Evolutionary conservation across 495 filamentous ascomycete genomes (phyloP), one percentile per base, ranked within the genome.

Genomic region (Cudoniella acicularis): DNA sequence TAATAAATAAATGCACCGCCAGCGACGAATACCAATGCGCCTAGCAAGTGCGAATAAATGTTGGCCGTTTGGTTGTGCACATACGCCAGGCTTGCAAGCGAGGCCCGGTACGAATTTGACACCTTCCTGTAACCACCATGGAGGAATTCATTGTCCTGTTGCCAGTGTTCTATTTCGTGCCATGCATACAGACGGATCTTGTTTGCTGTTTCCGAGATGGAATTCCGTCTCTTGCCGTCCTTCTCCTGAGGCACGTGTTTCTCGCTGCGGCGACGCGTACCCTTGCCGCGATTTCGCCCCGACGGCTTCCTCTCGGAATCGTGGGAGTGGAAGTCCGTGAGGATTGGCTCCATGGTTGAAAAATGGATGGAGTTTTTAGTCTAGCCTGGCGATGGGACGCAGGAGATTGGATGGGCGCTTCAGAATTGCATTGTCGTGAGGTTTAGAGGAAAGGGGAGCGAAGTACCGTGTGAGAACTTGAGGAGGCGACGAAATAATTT

Each of bases 21-120:
- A 50, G 61, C 23, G 13, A 75, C 36, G 58, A 73, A 59, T 52
- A 68, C 57, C 10, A 70, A 36, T 36, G 68, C 67, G 22, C 73
- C 68, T 13, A 76, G 41, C 8, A 77, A 58, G 56, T 78, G 76
- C 1, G 70, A 74, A 57, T 71, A 78, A 45, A 79, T 77, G 55
- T 77, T 79, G 13, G 71, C 58, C 2, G 63, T 71, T 54, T 82
- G 76, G 55, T 80, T 82, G 65, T 82, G 79, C 3, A 79, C 22
- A 54, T 76, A 76, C 2, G 42, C n/a, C 41, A 59, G 65, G 52
- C 65, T 69, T 9, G 24, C 22, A 10, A 76, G 45, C 40, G 67
- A 78, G n/a, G 43, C 45, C 0, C 23, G 16, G 52, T 62, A 64
- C 2, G 75, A 76, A 30, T 70, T 48, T 1, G 70, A 48, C 18